Evolutionary conservation across 1,139 yeast species (phyloP).

Genomic region (Yamadazyma conglobata): DNA sequence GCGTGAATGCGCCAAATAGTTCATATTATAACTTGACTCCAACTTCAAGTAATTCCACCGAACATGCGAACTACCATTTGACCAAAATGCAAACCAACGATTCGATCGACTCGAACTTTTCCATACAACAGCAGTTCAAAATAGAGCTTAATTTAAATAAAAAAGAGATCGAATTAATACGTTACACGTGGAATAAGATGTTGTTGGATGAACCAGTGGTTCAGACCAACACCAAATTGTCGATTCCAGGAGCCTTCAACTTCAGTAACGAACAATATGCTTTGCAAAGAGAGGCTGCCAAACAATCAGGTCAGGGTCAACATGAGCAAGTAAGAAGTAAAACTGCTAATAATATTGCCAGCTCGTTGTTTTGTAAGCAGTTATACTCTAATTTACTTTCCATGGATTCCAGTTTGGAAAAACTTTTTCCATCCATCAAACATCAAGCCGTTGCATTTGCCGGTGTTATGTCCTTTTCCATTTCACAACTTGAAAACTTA

Average conservation of each 20-base stretch:
- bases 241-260: slow-evolving; percentile 30
- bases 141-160: slow-evolving; percentile 28
- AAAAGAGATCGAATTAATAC: slow-evolving; percentile 37
- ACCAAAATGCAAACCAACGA: slow-evolving; percentile 43
- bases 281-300: slow-evolving; percentile 9
- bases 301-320: background rate
- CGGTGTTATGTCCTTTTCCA: slow-evolving; percentile 67
- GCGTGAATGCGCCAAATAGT: slow-evolving; percentile 8
- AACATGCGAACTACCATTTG: slow-evolving; percentile 26
- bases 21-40: slow-evolving; percentile 15
- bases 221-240: slow-evolving; percentile 13
- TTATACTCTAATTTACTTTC: slow-evolving; percentile 56
- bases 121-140: slow-evolving; percentile 15
- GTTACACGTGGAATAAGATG: slow-evolving; percentile 47
- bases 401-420: slow-evolving; percentile 52
- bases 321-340: slow-evolving; percentile 6
- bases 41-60: slow-evolving; percentile 9
- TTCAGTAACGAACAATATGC: slow-evolving; percentile 7
- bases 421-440: slow-evolving; percentile 59
- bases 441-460: slow-evolving; percentile 80
- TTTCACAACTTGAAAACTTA: slow-evolving; percentile 43
- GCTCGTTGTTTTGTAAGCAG: slow-evolving; percentile 57
- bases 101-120: slow-evolving; percentile 37
- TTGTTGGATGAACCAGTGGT: slow-evolving; percentile 34
- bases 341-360: slow-evolving; percentile 26